Evolutionary conservation across 768 basidiomycete genomes (phyloP), one percentile per base, ranked within the genome.

Genomic region (Termitomyces eurrhizus): DNA sequence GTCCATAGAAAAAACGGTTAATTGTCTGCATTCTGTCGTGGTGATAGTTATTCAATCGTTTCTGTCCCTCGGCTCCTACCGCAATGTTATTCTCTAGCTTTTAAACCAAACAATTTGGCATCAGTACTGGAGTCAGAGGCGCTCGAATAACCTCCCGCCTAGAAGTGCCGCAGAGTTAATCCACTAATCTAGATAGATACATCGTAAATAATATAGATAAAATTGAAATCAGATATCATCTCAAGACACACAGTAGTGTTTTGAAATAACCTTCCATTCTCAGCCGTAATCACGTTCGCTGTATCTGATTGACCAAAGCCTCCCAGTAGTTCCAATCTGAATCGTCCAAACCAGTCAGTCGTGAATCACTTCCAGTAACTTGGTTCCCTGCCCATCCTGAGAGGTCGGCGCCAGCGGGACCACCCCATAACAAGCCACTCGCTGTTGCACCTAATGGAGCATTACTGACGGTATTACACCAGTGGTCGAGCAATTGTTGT

Each of bases 1-100:
- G 96, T 2, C 97, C 97, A 77, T 98, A 98, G 49, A 99, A 75
- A 72, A 95, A 95, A 45, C 94, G 87, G 72, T 93, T 95, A 70
- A 98, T 89, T 37, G 88, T 75, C 73, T 93, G 91, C 91, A 94
- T 93, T 52, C 52, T 64, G 44, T 35, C 48, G 45, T 32, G 24
- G 32, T 33, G 52, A 51, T 14, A 52, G 18, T 18, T 8, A 41
- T 18, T 16, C 39, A 41, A 18, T 32, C 14, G 21, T 51, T 54
- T 1, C 14, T 8, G 16, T 16, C n/a, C 11, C 52, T 54, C 53
- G 53, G 53, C 29, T 33, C 14, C n/a, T 44, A 4, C 54, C 54
- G 41, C 14, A 1, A 55, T 54, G 9, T 54, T 54, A 18, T 54
- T 26, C 39, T 3, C 11, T 32, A 32, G 29, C 53, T 42, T 41